These are phyloP conservation scores for Thozetella sp. DNA, from an alignment of 495 filamentous ascomycete species.

Conservation along the genomic window DNA sequence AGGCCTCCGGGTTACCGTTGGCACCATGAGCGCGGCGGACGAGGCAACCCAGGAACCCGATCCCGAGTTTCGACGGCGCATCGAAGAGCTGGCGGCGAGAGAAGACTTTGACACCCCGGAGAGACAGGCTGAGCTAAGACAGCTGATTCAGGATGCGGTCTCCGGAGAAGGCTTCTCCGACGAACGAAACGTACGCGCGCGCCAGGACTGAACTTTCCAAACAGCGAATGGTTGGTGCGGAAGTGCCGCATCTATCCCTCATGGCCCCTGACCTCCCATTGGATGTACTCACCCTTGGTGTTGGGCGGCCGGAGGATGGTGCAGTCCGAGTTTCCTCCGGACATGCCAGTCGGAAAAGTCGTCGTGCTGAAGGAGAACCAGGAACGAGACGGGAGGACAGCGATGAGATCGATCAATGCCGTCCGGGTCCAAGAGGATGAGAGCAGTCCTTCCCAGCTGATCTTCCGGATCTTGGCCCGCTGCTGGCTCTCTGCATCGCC, in stretches of 20 bases:
- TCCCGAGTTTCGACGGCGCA: conserved; percentile 70
- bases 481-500: conserved; percentile 26
- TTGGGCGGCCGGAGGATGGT: conserved; percentile 47
- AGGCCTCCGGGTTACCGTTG: conserved; percentile 68
- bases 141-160: conserved; percentile 72
- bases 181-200: conserved; percentile 63
- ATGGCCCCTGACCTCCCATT: conserved; percentile 53
- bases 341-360: conserved; percentile 43
- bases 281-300: conserved; percentile 46
- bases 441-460: conserved; percentile 57
- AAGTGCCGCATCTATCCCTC: conserved; percentile 31
- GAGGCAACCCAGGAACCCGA: conserved; percentile 59
- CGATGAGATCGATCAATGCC: conserved; percentile 38
- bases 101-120: conserved; percentile 73
- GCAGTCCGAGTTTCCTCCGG: conserved; percentile 41
- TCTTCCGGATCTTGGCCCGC: conserved; percentile 38
- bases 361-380: conserved; percentile 54
- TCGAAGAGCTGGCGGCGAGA: conserved; percentile 75
- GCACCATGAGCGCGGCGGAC: conserved; percentile 64
- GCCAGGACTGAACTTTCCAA: conserved; percentile 46
- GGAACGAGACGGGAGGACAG: conserved; percentile 34
- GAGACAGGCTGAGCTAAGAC: conserved; percentile 68
- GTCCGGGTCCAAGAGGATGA: conserved; percentile 45
- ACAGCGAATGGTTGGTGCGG: neutral
- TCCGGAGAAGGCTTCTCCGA: conserved; percentile 49